Evolutionary conservation across 805 yeast genomes (phyloP).

Genomic region (Vanderwaltozyma yarrowii): DNA sequence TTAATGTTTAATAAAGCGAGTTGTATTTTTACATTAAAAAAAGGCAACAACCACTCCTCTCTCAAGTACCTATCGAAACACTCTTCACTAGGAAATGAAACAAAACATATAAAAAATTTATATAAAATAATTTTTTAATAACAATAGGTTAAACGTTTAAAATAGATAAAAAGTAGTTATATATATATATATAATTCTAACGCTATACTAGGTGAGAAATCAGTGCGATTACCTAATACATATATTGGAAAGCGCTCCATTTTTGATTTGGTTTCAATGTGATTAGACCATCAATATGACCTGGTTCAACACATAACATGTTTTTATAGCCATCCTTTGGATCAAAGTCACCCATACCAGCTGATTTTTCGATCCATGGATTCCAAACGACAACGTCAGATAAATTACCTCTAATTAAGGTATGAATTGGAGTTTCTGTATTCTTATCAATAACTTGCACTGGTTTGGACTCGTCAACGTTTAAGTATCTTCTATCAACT

Average conservation of each 20-base stretch:
- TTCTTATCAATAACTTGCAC: conserved; percentile 60
- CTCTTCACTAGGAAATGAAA: no score
- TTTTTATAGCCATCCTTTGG: conserved; percentile 73
- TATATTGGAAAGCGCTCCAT: conserved; percentile 65
- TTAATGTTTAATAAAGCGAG: no score
- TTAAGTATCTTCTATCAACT: conserved; percentile 70
- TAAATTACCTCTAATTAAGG: conserved; percentile 50
- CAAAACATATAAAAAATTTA: no score
- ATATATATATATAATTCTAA: no score
- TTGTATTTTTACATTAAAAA: no score
- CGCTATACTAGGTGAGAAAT: not conserved
- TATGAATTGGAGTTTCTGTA: conserved; percentile 55
- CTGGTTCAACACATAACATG: conserved; percentile 93
- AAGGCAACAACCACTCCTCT: no score
- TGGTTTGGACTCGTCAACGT: conserved; percentile 39
- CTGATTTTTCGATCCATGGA: conserved; percentile 82
- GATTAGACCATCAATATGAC: conserved; percentile 62
- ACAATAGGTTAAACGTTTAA: no score
- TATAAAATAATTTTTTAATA: no score
- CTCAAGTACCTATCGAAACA: no score
- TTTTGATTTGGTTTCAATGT: conserved; percentile 54
- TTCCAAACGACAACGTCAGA: conserved; percentile 84
- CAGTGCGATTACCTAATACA: not conserved
- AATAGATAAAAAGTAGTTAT: no score
- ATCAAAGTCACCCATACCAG: conserved; percentile 70